phyloP scores from a whole-genome alignment of 2,329 filamentous ascomycete genomes.

The Byssoonygena ceratinophila region DNA sequence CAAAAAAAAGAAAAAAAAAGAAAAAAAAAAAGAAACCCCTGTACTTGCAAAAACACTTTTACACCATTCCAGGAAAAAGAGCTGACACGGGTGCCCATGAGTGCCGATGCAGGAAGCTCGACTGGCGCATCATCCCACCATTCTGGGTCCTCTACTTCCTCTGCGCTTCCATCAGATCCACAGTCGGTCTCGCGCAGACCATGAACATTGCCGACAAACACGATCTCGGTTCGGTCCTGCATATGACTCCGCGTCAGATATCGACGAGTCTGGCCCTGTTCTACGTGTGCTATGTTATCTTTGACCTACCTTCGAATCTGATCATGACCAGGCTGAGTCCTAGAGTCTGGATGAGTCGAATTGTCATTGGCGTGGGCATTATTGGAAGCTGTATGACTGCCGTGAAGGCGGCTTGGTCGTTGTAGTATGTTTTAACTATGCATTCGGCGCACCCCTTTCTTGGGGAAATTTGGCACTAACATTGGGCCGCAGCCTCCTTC shows the following conservation, averaged over 20 bases:
- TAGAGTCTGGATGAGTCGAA: slow-evolving; percentile 82
- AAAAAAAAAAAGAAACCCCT: no score
- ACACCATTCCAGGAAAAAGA: no score
- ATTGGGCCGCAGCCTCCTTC: slow-evolving; percentile 48
- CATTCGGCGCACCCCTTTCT: neutral
- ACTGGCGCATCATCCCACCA: slow-evolving; percentile 54
- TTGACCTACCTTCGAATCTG: slow-evolving; percentile 79
- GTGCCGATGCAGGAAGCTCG: slow-evolving; percentile 40
- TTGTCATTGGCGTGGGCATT: slow-evolving; percentile 75
- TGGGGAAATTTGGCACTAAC: neutral
- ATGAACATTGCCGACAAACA: slow-evolving; percentile 68
- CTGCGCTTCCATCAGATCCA: slow-evolving; percentile 82
- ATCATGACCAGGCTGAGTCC: slow-evolving; percentile 78
- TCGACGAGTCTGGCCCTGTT: slow-evolving; percentile 79
- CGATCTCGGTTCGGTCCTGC: slow-evolving; percentile 61
- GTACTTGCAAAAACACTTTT: no score
- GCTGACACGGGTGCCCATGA: neutral
- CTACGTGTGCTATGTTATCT: slow-evolving; percentile 84
- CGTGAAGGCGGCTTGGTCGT: slow-evolving; percentile 70
- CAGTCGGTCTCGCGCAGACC: slow-evolving; percentile 86
- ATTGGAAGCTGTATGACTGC: slow-evolving; percentile 77
- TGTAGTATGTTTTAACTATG: slow-evolving; percentile 49
- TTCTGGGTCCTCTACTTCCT: slow-evolving; percentile 90
- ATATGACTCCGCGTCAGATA: slow-evolving; percentile 62
- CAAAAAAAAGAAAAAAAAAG: no score